Evolutionary conservation across 2,329 filamentous ascomycete genomes (phyloP), one percentile per base, ranked within the genome.

Genomic region (Helminthosporium solani): DNA sequence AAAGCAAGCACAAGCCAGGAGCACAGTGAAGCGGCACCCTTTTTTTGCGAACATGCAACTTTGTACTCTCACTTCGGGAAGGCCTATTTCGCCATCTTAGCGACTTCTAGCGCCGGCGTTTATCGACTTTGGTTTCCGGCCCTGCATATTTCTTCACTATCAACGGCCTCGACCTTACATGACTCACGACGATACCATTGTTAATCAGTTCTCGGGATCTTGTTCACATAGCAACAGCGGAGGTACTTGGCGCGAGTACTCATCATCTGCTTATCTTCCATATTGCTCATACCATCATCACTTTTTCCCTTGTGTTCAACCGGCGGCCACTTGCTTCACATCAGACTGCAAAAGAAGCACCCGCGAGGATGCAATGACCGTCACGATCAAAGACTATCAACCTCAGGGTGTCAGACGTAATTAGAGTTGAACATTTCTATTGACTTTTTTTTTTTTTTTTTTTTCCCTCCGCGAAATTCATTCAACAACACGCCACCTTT

Each of bases 361-460:
- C 58, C 60, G 56, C 55, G 57, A 64, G 62, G 55, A 63, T 54
- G 48, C 44, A 68, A 31, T 57, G 64, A 67, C 61, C 57, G 64
- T 65, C 49, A 68, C 57, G 66, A 68, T 53, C 61, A 58, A 69
- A 68, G 64, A 68, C 61, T 67, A 67, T 68, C 53, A 57, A 57
- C 66, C 66, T 62, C 64, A 68, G 60, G 66, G 66, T 68, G 62
- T 63, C 61, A 55, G 61, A 15, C 59, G 46, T 49, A 52, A 53
- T 67, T 68, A 68, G 61, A 57, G 63, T 68, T 66, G 59, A 68
- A 56, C 60, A 68, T 66, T 47, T 44, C 60, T 67, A 66, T 60
- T 50, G 47, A 42, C 47, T 57, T 56, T 53, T 34, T 25, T n/a
- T n/a, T n/a, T n/a, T n/a, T n/a, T n/a, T n/a, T n/a, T n/a, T n/a